Evolutionary conservation across 1,139 yeast genomes (phyloP), one percentile per base, ranked within the genome.

Genomic region (Zygosaccharomyces pseudobailii): DNA sequence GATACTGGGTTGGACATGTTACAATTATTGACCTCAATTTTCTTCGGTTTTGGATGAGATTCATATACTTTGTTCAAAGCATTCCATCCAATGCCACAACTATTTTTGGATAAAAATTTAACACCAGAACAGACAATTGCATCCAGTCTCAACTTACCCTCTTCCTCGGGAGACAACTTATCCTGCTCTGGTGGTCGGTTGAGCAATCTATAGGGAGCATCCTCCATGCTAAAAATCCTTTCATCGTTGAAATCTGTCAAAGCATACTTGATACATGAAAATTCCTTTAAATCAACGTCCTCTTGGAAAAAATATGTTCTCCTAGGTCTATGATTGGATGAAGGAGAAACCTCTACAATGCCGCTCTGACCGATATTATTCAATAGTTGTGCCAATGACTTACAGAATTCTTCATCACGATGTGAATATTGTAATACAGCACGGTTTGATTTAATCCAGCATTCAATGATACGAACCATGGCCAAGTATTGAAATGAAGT

Each of bases 251-350:
- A 84, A 60, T 82, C 89, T 46, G 73, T 73, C 49, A 83, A 71
- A 50, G 75, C 75, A 55, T 68, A 75, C 34, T 73, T 75, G 25
- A 84, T 70, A 3, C 82, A 73, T 44, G 71, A 68, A 55, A 80
- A 82, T 49, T 82, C 89, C 51, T 78, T 78, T 51, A 82, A 68
- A 13, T 73, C 66, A 7, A 83, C 79, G 66, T 85, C 94, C 56
- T 84, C 92, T 36, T 70, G 65, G 57, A 82, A 84, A 48, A 75
- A 77, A 53, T 80, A 77, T 1, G 65, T 61, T 61, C 90, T 71
- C n/a, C 61, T 53, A 13, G 77, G 76, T 36, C 68, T 64, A 24
- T 55, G 51, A n/a, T 51, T 49, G 3, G 43, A 22, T 10, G 40
- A 20, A 5, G 44, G 34, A 3, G 40, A 43, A 6, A 41, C 22